Conservation (phyloP, 73 alveolate species). For the Paramecium octaurelia region DNA sequence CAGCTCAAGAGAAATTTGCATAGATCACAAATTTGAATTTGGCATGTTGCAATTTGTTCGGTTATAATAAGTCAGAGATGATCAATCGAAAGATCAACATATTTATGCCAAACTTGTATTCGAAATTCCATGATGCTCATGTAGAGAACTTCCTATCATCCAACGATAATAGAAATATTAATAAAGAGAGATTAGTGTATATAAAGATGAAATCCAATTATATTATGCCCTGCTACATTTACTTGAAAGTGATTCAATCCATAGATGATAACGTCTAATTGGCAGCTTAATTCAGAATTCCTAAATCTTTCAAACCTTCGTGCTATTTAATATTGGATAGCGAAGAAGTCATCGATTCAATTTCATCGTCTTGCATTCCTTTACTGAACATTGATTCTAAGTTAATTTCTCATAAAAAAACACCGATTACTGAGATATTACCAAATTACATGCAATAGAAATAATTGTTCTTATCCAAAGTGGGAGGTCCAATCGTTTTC, state of each 20-base stretch:
- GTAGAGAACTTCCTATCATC: slow-evolving; percentile 44
- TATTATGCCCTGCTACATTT: slow-evolving; percentile 38
- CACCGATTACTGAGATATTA: slow-evolving; percentile 44
- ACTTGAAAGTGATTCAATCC: slow-evolving; percentile 33
- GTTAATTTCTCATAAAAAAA: slow-evolving; percentile 40
- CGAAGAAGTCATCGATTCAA: slow-evolving; percentile 53
- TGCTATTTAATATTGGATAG: slow-evolving; percentile 32
- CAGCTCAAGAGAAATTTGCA: slow-evolving; percentile 55
- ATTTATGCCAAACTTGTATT: slow-evolving; percentile 58
- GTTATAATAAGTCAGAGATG: slow-evolving; percentile 55
- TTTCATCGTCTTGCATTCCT: slow-evolving; percentile 51
- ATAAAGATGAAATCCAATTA: slow-evolving; percentile 51
- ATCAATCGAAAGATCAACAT: slow-evolving; percentile 53
- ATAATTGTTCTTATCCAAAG: not conserved
- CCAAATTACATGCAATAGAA: not conserved
- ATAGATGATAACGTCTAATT: slow-evolving; percentile 47
- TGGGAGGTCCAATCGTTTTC: not conserved
- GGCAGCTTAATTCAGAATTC: slow-evolving; percentile 48
- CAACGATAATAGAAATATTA: slow-evolving; percentile 31
- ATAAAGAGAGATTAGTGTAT: slow-evolving; percentile 51
- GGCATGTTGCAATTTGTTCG: slow-evolving; percentile 54
- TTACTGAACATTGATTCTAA: slow-evolving; percentile 47
- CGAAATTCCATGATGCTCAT: slow-evolving; percentile 48
- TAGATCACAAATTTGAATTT: slow-evolving; percentile 44
- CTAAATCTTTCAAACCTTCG: not conserved